Evolutionary conservation across 176 grass and related monocot genomes (phyloP).

Genomic region (Raddia distichophylla): DNA sequence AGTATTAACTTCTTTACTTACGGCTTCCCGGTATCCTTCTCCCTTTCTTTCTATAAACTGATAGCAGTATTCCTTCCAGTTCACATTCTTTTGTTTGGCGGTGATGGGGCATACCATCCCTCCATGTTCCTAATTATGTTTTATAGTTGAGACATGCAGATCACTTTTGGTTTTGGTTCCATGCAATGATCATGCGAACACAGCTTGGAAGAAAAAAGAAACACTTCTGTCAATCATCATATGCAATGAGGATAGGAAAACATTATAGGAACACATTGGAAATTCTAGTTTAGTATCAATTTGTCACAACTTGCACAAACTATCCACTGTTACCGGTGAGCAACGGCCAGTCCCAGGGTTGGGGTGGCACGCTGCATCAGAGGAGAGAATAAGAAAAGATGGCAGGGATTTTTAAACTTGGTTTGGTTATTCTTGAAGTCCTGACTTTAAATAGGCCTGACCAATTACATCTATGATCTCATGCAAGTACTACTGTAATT

Average conservation of each 20-base stretch:
- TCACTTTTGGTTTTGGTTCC: neutral
- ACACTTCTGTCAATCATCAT: neutral
- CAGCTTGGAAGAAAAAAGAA: slow-evolving; percentile 5
- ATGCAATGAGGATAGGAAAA: neutral
- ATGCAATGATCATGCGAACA: neutral
- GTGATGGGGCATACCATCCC: slow-evolving; percentile 8
- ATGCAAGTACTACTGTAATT: too few relatives aligned
- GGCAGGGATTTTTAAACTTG: too few relatives aligned
- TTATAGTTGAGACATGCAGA: slow-evolving; percentile 9
- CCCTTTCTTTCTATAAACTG: slow-evolving; percentile 11
- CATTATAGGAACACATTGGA: neutral
- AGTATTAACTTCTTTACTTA: slow-evolving; percentile 98
- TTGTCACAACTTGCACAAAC: neutral
- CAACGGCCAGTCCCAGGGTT: too few relatives aligned
- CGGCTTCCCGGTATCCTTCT: slow-evolving; percentile 83
- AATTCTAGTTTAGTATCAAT: neutral
- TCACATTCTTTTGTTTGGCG: slow-evolving; percentile 26
- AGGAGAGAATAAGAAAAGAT: too few relatives aligned
- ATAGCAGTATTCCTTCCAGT: slow-evolving; percentile 19
- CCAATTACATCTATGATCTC: too few relatives aligned
- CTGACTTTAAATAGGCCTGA: too few relatives aligned
- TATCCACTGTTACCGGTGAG: too few relatives aligned
- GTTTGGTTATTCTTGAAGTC: too few relatives aligned
- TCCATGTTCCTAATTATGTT: neutral
- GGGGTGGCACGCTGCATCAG: too few relatives aligned